Conservation (phyloP, 2,329 filamentous ascomycete species). For the Trichoderma oligosporum region DNA sequence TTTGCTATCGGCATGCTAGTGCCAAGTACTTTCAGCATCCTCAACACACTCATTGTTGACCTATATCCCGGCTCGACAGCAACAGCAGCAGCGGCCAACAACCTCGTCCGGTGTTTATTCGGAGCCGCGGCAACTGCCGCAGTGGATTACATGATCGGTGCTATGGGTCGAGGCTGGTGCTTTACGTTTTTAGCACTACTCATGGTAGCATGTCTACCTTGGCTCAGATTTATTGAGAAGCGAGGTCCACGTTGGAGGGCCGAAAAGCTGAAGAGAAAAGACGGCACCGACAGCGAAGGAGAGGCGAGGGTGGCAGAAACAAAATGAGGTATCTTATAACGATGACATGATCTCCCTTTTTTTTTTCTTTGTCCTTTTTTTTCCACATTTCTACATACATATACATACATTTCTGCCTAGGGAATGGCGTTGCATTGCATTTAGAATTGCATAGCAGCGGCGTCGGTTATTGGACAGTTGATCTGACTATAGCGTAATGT, state of each 20-base stretch:
- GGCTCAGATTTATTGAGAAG: conserved; percentile 47
- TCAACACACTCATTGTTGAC: conserved; percentile 62
- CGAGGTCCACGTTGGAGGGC: conserved; percentile 49
- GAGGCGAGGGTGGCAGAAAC: not conserved
- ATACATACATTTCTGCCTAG: not conserved
- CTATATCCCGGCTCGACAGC: conserved; percentile 58
- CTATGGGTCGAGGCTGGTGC: conserved; percentile 59
- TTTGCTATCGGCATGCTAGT: conserved; percentile 56
- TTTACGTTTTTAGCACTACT: conserved; percentile 56
- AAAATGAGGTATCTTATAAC: not conserved
- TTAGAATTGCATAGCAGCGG: conserved; percentile 20
- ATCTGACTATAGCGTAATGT: not conserved
- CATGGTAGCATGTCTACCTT: conserved; percentile 46
- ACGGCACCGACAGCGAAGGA: conserved; percentile 20
- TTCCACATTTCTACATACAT: not conserved
- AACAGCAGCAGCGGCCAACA: conserved; percentile 61
- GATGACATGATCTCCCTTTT: not conserved
- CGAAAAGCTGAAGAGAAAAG: conserved; percentile 42
- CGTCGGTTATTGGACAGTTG: conserved; percentile 2
- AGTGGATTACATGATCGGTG: conserved; percentile 55
- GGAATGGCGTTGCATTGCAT: not conserved
- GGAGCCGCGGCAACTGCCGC: conserved; percentile 58
- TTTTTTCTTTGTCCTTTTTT: not conserved
- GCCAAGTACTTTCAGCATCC: conserved; percentile 59
- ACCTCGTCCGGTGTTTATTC: conserved; percentile 58